Evolutionary conservation across 768 basidiomycete genomes (phyloP).

Genomic region (Polyporus arcularius): DNA sequence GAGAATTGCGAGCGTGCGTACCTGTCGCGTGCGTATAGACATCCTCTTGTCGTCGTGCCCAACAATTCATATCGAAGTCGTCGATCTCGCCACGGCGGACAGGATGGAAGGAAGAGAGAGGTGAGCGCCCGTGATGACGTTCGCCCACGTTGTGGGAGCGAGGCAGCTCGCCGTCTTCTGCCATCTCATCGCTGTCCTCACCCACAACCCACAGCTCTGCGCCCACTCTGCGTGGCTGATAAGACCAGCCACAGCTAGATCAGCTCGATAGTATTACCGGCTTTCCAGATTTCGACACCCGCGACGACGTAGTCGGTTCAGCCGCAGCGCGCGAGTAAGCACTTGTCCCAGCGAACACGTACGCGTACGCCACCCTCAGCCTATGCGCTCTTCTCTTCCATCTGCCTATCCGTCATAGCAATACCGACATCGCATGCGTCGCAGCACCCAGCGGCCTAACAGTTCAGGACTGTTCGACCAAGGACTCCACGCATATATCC

Average conservation of each 20-base stretch:
- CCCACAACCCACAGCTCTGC: background rate
- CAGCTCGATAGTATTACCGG: background rate
- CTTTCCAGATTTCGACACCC: background rate
- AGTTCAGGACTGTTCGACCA: slow-evolving; percentile 5
- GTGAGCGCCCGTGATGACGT: background rate
- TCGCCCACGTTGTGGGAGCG: slow-evolving; percentile 4
- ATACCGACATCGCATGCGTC: slow-evolving; percentile 9
- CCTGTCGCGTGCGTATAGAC: no score
- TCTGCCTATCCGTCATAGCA: slow-evolving; percentile 10
- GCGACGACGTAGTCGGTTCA: slow-evolving; percentile 1
- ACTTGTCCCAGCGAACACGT: background rate
- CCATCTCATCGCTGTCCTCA: slow-evolving; percentile 3
- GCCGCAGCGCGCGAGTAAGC: background rate
- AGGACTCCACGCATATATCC: background rate
- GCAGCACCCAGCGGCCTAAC: slow-evolving; percentile 20
- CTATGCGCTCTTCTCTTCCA: slow-evolving; percentile 1
- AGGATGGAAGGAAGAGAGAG: background rate
- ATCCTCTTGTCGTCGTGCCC: no score
- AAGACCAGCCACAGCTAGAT: background rate
- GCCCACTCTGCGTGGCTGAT: slow-evolving; percentile 1
- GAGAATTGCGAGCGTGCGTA: no score
- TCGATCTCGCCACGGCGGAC: background rate
- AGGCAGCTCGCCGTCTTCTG: slow-evolving; percentile 10
- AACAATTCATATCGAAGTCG: background rate
- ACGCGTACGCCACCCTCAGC: slow-evolving; percentile 3